These are phyloP conservation scores for Monilinia polystroma DNA, from an alignment of 2,329 filamentous ascomycete genomes.

Conservation along the genomic window DNA sequence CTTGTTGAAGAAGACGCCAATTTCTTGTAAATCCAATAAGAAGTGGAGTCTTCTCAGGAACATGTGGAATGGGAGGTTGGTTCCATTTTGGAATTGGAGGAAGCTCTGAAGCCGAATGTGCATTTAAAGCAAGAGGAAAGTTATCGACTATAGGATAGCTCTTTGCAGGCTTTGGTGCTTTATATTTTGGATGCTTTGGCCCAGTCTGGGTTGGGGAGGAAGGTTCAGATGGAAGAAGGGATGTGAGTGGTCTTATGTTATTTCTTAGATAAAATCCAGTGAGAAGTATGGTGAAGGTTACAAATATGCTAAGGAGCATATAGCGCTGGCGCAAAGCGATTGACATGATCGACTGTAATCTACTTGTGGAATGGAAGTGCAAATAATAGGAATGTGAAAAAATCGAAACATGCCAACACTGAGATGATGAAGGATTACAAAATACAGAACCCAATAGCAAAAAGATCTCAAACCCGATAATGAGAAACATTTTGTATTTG, in stretches of 20 bases:
- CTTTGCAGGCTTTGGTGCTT: slow-evolving; percentile 19
- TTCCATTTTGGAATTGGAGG: slow-evolving; percentile 50
- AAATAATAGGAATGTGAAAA: slow-evolving; percentile 4
- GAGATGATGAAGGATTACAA: background rate
- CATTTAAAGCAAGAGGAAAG: slow-evolving; percentile 33
- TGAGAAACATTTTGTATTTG: background rate
- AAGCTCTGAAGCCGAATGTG: slow-evolving; percentile 34
- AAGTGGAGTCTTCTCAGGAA: slow-evolving; percentile 50
- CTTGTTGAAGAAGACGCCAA: slow-evolving; percentile 55
- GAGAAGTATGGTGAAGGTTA: background rate
- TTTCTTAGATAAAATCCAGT: slow-evolving; percentile 11
- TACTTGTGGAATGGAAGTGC: slow-evolving; percentile 2
- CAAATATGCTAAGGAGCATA: slow-evolving; percentile 9
- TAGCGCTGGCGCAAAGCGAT: slow-evolving; percentile 9
- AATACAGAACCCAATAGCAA: background rate
- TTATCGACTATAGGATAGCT: slow-evolving; percentile 34
- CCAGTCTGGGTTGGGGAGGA: background rate
- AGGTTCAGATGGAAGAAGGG: background rate
- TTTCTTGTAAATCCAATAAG: slow-evolving; percentile 60
- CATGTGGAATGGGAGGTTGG: slow-evolving; percentile 43
- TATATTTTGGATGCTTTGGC: slow-evolving; percentile 26
- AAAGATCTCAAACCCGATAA: background rate
- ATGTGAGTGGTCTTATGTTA: background rate
- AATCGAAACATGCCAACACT: slow-evolving; percentile 1
- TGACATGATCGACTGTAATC: slow-evolving; percentile 5